Evolutionary conservation across 1,139 yeast species (phyloP), one percentile per base, ranked within the genome.

Genomic region (Yamadazyma sp.): DNA sequence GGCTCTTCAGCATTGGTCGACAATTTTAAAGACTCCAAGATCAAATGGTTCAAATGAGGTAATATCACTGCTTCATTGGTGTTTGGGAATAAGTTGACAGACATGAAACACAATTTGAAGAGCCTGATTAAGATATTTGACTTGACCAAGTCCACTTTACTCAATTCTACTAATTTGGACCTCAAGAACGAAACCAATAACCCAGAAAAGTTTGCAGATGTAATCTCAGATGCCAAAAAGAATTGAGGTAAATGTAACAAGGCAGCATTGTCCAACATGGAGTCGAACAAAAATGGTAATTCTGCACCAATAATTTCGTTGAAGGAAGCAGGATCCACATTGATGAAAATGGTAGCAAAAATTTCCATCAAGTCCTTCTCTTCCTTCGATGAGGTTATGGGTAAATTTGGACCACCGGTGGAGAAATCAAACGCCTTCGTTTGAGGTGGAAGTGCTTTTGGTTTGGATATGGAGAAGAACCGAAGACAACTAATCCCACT

Each of bases 281-380:
- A 77, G 18, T 86, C 83, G 54, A 87, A 89, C 59, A 91, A 68
- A 50, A 79, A 81, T 17, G 84, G 87, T 44, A 92, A 72, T 58
- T 92, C 96, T 3, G 83, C 75, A 46, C 83, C 87, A 8, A 91
- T 84, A 48, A 92, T 84, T 61, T 94, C 99, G 58, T 88, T 91
- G 61, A 94, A 94, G 1, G 97, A 87, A 1, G 98, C 92, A 16
- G 96, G 94, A 55, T 94, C 99, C 41, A 94, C 77, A 58, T 89
- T 96, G 53, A 89, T 87, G 61, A 88, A 94, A 50, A 92, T 87
- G 1, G 96, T 86, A 0, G 97, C 97, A 58, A 94, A 82, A 2
- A 91, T 85, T 58, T 94, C 98, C 96, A 92, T 89, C 44, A 91
- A 70, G 51, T 94, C 98, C 52, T 92, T 89, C 47, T 91, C 97